Evolutionary conservation across 2,329 filamentous ascomycete genomes (phyloP), one percentile per base, ranked within the genome.

Genomic region (Dryadomyces quercivorus): DNA sequence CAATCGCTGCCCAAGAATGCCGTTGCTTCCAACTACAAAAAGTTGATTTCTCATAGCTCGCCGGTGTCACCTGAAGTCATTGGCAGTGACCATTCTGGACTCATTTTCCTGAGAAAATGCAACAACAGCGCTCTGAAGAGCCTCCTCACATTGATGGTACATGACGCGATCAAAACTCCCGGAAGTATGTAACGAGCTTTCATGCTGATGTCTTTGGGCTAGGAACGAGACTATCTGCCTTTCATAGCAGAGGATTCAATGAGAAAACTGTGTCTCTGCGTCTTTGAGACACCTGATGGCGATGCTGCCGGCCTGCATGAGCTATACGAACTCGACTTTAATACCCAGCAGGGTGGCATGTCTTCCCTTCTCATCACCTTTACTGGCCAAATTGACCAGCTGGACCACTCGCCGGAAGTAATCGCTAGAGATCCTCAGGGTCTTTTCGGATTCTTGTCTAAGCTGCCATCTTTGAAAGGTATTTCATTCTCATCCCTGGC

Each of bases 211-310:
- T 16, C 15, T 5, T 5, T 20, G 36, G 36, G 15, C 1, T n/a
- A 56, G 54, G 47, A 56, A 26, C 16, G 9, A 2, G 26, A 50
- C n/a, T 53, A 46, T 15, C 20, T 53, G 3, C 51, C 51, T 5
- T 21, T 51, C 7, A 6, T 56, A 4, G 40, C 1, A 10, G 34
- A 31, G 8, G 16, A 40, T 4, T 10, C 7, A 3, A 40, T 56
- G 26, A 49, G 18, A 22, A 50, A 53, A 10, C 51, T 56, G 16
- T 45, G 44, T n/a, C 40, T 56, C 10, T 56, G 54, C 34, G 22
- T 52, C 16, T 56, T 52, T 20, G 34, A 51, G 10, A 12, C 50
- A 2, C 36, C 22, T 5, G 5, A 10, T 1, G 31, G 16, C 13
- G 5, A 13, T 6, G 12, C 40, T 5, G 20, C 43, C 15, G 40